phyloP scores from a whole-genome alignment of 2,329 filamentous ascomycete species.

The Aspergillus tubingensis region DNA sequence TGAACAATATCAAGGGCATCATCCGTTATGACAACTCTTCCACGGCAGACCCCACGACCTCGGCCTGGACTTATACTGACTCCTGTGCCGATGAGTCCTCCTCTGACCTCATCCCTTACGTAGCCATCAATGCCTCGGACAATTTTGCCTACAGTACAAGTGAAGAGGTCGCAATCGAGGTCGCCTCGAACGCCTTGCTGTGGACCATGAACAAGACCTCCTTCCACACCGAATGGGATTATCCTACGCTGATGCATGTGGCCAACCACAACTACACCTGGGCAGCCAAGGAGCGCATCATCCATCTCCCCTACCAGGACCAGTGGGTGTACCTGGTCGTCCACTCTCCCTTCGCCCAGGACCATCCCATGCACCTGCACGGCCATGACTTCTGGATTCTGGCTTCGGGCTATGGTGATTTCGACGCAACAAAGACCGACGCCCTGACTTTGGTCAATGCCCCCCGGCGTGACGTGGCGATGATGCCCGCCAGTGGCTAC shows the following conservation, averaged over 20 bases:
- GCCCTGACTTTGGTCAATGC: conserved; percentile 15
- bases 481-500: conserved; percentile 13
- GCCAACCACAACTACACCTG: neutral
- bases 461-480: conserved; percentile 16
- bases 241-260: neutral
- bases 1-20: conserved; percentile 26
- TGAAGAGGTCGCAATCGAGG: neutral
- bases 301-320: neutral
- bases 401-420: conserved; percentile 45
- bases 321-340: conserved; percentile 40
- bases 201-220: neutral
- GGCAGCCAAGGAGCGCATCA: neutral
- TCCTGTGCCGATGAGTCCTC: conserved; percentile 29
- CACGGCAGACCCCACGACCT: conserved; percentile 25
- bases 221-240: neutral
- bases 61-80: conserved; percentile 21
- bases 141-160: neutral
- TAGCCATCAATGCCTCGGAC: conserved; percentile 20
- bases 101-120: conserved; percentile 26
- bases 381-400: conserved; percentile 52
- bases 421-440: neutral
- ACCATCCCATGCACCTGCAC: conserved; percentile 50
- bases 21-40: conserved; percentile 26
- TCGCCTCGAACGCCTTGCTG: neutral
- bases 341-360: neutral